Evolutionary conservation across 75 land plant species (phyloP), one percentile per base, ranked within the genome.

Genomic region (Cupressus sempervirens): DNA sequence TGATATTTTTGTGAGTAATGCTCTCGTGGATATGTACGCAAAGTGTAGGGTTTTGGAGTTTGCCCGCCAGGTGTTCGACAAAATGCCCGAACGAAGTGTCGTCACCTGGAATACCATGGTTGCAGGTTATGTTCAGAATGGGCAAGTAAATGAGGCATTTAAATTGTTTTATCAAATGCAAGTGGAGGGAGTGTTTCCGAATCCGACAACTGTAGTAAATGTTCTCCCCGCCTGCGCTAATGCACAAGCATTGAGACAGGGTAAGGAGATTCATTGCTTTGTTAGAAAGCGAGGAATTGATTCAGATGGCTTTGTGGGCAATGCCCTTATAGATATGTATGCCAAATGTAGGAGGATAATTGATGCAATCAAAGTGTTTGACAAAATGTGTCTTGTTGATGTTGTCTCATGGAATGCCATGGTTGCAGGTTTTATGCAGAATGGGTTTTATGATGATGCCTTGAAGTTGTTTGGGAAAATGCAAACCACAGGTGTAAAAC

Each of bases 291-390:
- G 86, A 35, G 91, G 90, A 7, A 83, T 87, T 87, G 87, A 82
- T 35, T 29, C 30, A 23, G 85, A 90, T 72, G 18, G 43, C 29
- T 65, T 86, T 83, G 87, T 88, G 0, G 40, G 73, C 35, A 91
- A 91, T 85, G 80, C 91, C 4, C 86, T 94, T 30, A 87, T 93
- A 32, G 92, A 93, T 84, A 89, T 94, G 94, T 93, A 93, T 91
- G 90, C 92, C 11, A 91, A 93, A 68, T 94, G 94, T 85, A 91
- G 94, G 3, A 79, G 88, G 29, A 75, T 93, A n/a, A 91, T 89
- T n/a, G 87, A 81, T 82, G 94, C 93, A 0, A 29, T 81, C 7
- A 70, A 62, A 53, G 84, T 87, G 54, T 91, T 91, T 76, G 41
- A 62, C 16, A 72, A 46, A 40, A 83, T 89, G 87, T 56, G 45